Base-by-base conservation (phyloP, 129 eudicot genomes). In the Dittrichia graveolens region DNA sequence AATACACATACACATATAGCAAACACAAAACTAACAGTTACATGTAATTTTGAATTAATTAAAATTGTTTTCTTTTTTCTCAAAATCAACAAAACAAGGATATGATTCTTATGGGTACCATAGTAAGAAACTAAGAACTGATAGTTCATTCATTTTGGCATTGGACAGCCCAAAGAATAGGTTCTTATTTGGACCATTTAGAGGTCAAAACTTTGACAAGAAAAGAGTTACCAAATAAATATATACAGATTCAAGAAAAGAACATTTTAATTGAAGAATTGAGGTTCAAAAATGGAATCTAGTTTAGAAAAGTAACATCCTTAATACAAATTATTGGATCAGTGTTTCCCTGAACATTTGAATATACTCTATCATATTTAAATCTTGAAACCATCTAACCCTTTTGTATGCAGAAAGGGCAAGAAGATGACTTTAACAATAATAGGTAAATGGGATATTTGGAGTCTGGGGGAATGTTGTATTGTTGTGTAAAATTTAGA, bases 341-440 rank as follows among this genome's bases (percentile, higher is more conserved):
- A 16, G 7, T 40, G 45, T 40, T 24, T 13, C 42, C 63, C 19
- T 52, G 24, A 42, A 24, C 45, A 50, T 24, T 18, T 48, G 46
- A 41, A 48, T 12, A 18, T 42, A 13, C 7, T 64, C 1, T 41
- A 34, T 16, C 7, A 18, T n/a, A 4, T 54, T 53, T 75, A 73
- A 65, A 75, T 75, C 73, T 43, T 43, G 73, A 74, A 44, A 54
- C 66, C 65, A 65, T 65, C 65, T 40, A 14, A 49, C 52, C 44
- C 55, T 41, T 19, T 18, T 18, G 47, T 24, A 24, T 24, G 31
- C 31, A 24, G 31, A 24, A 24, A 24, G 31, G 31, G 31, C 31
- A 24, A 24, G 31, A 24, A 24, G 31, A 24, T 24, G 31, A 24
- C 31, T 2, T 24, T 24, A 24, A 24, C 31, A 24, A 24, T 24